A percentile compares a stretch with the other conserved stretches of the same genome.
These are phyloP conservation scores for Cryptosporidium canis DNA, from an alignment of 169 alveolate species.

Conservation along the genomic window DNA sequence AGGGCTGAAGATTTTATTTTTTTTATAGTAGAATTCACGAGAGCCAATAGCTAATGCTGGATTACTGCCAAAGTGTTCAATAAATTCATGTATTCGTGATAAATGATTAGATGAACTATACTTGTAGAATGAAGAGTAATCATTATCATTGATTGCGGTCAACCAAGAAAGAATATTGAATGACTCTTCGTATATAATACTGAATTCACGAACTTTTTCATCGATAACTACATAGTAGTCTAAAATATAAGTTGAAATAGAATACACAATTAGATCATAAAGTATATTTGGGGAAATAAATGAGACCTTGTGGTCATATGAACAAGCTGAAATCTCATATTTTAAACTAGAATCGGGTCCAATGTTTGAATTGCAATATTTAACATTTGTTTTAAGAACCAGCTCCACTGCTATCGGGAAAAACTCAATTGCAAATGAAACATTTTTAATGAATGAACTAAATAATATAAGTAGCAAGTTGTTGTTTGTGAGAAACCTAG, in stretches of 20 bases:
- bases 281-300: background rate
- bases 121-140: conserved; percentile 19
- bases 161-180: conserved; percentile 29
- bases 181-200: conserved; percentile 31
- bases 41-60: background rate
- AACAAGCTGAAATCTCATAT: background rate
- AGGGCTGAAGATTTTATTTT: background rate
- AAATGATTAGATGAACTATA: background rate
- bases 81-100: background rate
- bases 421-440: conserved; percentile 13
- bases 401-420: background rate
- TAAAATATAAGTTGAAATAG: conserved; percentile 2
- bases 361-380: background rate
- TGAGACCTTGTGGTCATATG: background rate
- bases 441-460: background rate
- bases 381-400: conserved; percentile 2
- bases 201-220: conserved; percentile 5
- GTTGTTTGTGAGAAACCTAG: background rate
- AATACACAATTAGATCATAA: conserved; percentile 2
- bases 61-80: background rate
- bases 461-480: background rate
- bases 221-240: conserved; percentile 13
- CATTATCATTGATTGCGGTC: background rate
- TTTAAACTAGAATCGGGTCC: background rate
- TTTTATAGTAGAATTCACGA: background rate